Evolutionary conservation across 2,329 filamentous ascomycete genomes (phyloP).

Genomic region (Scedosporium boydii): DNA sequence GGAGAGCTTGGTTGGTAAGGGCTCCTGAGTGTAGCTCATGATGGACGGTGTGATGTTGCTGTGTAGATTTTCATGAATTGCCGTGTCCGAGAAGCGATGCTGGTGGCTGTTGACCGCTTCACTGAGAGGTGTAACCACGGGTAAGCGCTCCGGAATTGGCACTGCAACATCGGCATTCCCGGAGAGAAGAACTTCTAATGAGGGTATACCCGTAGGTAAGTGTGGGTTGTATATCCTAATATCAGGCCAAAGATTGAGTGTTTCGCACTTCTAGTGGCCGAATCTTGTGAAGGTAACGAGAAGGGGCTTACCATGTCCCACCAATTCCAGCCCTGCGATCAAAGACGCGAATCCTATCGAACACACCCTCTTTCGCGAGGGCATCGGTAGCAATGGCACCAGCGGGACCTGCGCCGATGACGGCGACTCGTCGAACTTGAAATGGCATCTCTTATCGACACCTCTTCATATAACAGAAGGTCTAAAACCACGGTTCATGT

Average conservation of each 20-base stretch:
- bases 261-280: no score
- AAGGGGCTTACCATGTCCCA: conserved; percentile 43
- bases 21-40: conserved; percentile 48
- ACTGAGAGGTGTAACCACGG: conserved; percentile 27
- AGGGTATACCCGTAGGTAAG: conserved; percentile 19
- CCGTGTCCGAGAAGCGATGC: conserved; percentile 39
- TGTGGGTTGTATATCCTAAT: conserved; percentile 24
- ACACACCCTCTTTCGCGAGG: conserved; percentile 45
- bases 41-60: conserved; percentile 46
- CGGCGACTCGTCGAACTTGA: conserved; percentile 30
- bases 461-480: no score
- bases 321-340: conserved; percentile 51
- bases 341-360: conserved; percentile 51
- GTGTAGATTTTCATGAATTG: conserved; percentile 47
- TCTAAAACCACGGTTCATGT: no score
- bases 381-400: conserved; percentile 53
- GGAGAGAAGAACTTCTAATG: conserved; percentile 23
- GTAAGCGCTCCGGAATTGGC: conserved; percentile 30
- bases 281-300: no score
- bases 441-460: background rate
- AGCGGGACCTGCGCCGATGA: conserved; percentile 52
- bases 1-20: conserved; percentile 30
- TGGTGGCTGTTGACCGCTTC: conserved; percentile 22
- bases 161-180: conserved; percentile 34
- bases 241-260: background rate